These are phyloP conservation scores for Arachis hypogaea DNA, from an alignment of 306 rosid species.

Conservation along the genomic window DNA sequence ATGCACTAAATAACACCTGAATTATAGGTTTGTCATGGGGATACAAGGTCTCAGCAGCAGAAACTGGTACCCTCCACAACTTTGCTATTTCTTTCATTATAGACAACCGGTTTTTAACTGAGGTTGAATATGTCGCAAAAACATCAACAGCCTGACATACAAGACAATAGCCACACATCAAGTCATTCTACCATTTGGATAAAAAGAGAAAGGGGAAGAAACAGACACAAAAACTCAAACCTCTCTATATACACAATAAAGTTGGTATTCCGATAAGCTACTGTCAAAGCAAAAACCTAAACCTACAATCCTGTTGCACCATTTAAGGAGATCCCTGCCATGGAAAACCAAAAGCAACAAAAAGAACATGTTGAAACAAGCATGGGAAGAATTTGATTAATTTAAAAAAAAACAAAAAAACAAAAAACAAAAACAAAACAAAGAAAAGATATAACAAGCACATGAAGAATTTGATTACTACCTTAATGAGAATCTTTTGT, in stretches of 20 bases:
- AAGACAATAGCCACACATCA: constrained; percentile 30
- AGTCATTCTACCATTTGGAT: constrained; percentile 6
- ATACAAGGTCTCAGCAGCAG: constrained; percentile 62
- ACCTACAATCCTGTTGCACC: constrained; percentile 85
- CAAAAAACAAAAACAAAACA: constrained; percentile 45
- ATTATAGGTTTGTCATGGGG: constrained; percentile 71
- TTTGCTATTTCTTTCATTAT: constrained; percentile 73
- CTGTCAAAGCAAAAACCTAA: constrained; percentile 57
- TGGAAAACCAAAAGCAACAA: constrained; percentile 24
- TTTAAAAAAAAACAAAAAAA: constrained; percentile 51
- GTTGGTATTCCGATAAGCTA: constrained; percentile 54
- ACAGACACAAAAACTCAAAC: constrained; percentile 40
- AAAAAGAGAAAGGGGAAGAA: constrained; percentile 2
- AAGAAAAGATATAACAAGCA: too few species aligned
- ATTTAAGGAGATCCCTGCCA: constrained; percentile 91
- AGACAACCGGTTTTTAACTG: constrained; percentile 61
- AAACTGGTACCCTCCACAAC: constrained; percentile 65
- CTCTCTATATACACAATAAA: constrained; percentile 71
- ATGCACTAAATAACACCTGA: constrained; percentile 57
- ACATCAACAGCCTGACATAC: constrained; percentile 80
- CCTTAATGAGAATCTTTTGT: too few species aligned
- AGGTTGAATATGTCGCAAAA: constrained; percentile 78
- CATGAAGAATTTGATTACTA: too few species aligned
- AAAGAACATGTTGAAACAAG: constrained; percentile 1
- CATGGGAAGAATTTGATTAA: constrained; percentile 8